Evolutionary conservation across 192 early-diverging fungal genomes (phyloP).

Genomic region (Rhizoclosmatium sp.): DNA sequence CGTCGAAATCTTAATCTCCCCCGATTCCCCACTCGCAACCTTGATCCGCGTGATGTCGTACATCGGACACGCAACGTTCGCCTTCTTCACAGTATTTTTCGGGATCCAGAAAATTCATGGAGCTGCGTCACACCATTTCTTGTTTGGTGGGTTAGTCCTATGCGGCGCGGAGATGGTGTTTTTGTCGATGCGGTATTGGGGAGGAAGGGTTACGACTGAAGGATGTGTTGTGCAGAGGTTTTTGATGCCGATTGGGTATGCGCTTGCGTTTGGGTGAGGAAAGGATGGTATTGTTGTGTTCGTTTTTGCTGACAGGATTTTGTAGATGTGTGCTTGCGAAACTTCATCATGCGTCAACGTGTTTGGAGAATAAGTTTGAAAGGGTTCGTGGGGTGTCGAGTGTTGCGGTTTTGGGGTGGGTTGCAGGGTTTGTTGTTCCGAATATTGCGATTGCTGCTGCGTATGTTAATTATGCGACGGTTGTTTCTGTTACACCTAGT

Average conservation of each 20-base stretch:
- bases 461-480: background rate
- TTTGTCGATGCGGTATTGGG: constrained; percentile 3
- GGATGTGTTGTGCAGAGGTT: background rate
- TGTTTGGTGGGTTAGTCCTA: background rate
- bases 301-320: background rate
- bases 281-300: background rate
- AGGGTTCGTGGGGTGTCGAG: background rate
- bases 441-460: background rate
- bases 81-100: background rate
- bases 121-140: background rate
- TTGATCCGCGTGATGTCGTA: background rate
- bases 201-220: background rate
- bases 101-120: background rate
- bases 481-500: background rate
- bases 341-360: background rate
- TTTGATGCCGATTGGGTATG: background rate
- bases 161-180: background rate
- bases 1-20: background rate
- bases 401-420: background rate
- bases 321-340: constrained; percentile 2
- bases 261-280: background rate
- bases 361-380: constrained; percentile 18
- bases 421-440: background rate
- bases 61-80: background rate
- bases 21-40: background rate